phyloP scores from a whole-genome alignment of 192 early-diverging fungal species.

The Rhizophagus sp. region DNA sequence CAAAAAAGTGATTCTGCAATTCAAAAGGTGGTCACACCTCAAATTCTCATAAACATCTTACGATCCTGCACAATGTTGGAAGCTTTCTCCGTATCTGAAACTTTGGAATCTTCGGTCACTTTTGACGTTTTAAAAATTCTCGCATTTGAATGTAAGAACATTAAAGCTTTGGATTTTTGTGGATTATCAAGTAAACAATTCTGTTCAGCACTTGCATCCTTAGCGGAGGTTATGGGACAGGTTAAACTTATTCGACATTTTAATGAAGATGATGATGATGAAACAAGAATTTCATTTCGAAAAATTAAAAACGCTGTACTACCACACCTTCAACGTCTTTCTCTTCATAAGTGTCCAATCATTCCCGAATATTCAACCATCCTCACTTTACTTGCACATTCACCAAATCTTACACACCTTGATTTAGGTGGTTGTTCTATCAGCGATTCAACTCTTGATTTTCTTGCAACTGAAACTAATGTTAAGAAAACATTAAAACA shows the following conservation, averaged over 20 bases:
- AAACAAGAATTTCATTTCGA: background rate
- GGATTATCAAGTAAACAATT: constrained; percentile 24
- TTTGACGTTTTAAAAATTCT: constrained; percentile 15
- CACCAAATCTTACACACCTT: constrained; percentile 26
- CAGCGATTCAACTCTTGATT: background rate
- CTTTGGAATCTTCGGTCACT: constrained; percentile 16
- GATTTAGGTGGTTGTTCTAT: constrained; percentile 27
- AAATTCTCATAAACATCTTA: constrained; percentile 18
- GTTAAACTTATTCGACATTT: constrained; percentile 4
- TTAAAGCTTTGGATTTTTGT: constrained; percentile 27
- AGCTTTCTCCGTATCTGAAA: constrained; percentile 15
- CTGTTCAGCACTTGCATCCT: background rate
- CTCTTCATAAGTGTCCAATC: constrained; percentile 13
- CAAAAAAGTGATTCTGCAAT: constrained; percentile 6
- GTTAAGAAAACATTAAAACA: background rate
- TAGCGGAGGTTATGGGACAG: background rate
- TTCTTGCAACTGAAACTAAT: background rate
- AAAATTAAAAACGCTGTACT: background rate
- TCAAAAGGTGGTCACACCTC: background rate
- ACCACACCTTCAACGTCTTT: constrained; percentile 16
- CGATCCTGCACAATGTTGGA: background rate
- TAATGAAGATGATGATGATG: background rate
- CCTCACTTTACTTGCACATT: constrained; percentile 7
- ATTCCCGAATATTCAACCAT: background rate
- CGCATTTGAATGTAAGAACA: background rate